Evolutionary conservation across 2,329 filamentous ascomycete species (phyloP), one percentile per base, ranked within the genome.

Genomic region (Teratosphaeria epicoccoides): DNA sequence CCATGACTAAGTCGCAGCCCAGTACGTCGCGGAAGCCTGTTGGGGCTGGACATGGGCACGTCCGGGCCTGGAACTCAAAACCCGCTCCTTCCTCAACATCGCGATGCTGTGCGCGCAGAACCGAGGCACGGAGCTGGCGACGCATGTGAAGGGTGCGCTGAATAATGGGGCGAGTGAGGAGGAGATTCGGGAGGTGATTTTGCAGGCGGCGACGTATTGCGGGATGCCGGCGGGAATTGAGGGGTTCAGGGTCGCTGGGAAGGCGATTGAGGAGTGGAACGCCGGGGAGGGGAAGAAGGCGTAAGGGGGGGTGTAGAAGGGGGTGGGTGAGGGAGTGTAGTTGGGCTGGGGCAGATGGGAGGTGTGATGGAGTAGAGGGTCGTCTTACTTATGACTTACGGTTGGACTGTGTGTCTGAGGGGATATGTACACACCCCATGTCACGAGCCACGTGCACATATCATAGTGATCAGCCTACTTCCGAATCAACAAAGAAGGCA

Each of bases 31-130:
- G 0, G 81, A 84, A 66, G 78, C 73, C 63, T 79, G 77, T 68
- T 85, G 81, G 82, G 81, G 81, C 12, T 75, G 75, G 53, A 75
- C 77, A 24, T 85, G 82, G 82, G 77, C 77, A 3, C 75, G 82
- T 6, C 80, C 80, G 0, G 82, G 81, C 0, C 73, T 85, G 7
- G 75, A 78, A 29, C 74, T 76, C 53, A 81, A 83, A 63, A 76
- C 80, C 57, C 74, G 82, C 46, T 79, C 74, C 49, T 70, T 85
- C 50, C 68, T 85, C 49, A 84, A 84, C 63, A 79, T 84, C 46
- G 80, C 76, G 46, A 83, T 85, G 76, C 70, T 85, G 45, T 79
- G 78, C 64, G 79, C 79, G 2, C 70, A 83, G 55, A 83, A 83
- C 59, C 71, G 78, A 4, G 71, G 70, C 5, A 74, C 77, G 0